Evolutionary conservation across 768 basidiomycete genomes (phyloP).

Genomic region (Collybiopsis confluens): DNA sequence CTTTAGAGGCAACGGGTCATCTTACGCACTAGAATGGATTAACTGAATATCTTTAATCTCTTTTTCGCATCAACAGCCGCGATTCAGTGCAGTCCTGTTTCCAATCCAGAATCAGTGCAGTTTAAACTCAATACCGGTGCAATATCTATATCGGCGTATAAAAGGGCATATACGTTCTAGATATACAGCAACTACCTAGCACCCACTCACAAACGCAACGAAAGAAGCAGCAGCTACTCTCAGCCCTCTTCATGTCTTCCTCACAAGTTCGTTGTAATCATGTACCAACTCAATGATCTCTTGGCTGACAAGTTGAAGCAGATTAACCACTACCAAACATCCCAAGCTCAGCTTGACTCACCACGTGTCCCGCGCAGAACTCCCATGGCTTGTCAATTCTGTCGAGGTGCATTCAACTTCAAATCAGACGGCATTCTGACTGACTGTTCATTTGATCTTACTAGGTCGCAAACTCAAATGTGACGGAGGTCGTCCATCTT

Average conservation of each 20-base stretch:
- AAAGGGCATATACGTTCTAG: background rate
- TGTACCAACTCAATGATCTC: background rate
- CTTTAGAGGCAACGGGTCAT: slow-evolving; percentile 5
- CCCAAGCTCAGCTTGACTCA: background rate
- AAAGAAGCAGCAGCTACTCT: no score
- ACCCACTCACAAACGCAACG: background rate
- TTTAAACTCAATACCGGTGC: no score
- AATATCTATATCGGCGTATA: background rate
- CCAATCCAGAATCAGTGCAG: no score
- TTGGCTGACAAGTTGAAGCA: no score
- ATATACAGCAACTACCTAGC: background rate
- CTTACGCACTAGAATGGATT: background rate
- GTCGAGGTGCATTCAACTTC: no score
- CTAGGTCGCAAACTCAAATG: slow-evolving; percentile 72
- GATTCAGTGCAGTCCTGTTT: no score
- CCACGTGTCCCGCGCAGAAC: slow-evolving; percentile 28
- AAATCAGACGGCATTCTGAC: no score
- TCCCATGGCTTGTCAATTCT: slow-evolving; percentile 73
- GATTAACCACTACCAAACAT: background rate
- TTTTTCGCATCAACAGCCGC: no score
- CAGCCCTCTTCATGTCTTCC: background rate
- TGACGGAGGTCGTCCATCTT: slow-evolving; percentile 59
- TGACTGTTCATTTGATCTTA: background rate
- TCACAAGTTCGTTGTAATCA: background rate
- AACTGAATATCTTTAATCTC: background rate